A percentile compares a stretch with the other conserved stretches of the same genome.
phyloP scores from a whole-genome alignment of 1,284 basidiomycete species.

The Cutaneotrichosporon spelunceum region DNA sequence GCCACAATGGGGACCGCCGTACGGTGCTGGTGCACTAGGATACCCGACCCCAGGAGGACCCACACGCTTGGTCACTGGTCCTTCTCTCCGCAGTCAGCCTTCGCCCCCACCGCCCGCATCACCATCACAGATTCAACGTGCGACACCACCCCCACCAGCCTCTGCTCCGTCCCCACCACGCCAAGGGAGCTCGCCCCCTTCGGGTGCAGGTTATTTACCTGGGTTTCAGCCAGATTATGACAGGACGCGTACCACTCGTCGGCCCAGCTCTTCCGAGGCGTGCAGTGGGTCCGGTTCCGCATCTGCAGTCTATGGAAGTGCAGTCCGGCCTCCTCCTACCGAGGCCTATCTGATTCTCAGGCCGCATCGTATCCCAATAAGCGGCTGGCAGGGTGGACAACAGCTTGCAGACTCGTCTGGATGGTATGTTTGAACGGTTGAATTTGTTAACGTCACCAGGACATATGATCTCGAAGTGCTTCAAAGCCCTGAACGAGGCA shows the following conservation, averaged over 20 bases:
- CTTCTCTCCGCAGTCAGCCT: neutral
- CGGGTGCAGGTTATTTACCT: constrained; percentile 12
- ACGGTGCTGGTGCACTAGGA: neutral
- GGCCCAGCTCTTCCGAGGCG: constrained; percentile 12
- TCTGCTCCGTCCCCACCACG: constrained; percentile 13
- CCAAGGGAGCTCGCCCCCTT: constrained; percentile 7
- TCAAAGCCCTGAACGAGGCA: constrained; percentile 22
- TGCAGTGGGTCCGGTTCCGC: constrained; percentile 10
- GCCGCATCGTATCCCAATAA: constrained; percentile 21
- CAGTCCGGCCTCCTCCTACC: constrained; percentile 19
- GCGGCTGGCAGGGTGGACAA: constrained; percentile 15
- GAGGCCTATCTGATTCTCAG: constrained; percentile 23
- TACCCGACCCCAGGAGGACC: neutral
- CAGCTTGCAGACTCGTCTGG: constrained; percentile 14
- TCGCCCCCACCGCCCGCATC: constrained; percentile 21
- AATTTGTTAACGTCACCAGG: constrained; percentile 9
- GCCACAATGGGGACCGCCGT: constrained; percentile 8
- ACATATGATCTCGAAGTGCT: constrained; percentile 19
- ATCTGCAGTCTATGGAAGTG: constrained; percentile 9
- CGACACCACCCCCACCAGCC: constrained; percentile 19
- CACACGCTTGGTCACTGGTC: neutral
- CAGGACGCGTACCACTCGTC: constrained; percentile 9
- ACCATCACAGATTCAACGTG: constrained; percentile 16
- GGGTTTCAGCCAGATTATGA: constrained; percentile 26
- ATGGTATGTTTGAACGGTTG: constrained; percentile 9